Conservation (phyloP, 306 rosid species). For the Prunus dulcis region DNA sequence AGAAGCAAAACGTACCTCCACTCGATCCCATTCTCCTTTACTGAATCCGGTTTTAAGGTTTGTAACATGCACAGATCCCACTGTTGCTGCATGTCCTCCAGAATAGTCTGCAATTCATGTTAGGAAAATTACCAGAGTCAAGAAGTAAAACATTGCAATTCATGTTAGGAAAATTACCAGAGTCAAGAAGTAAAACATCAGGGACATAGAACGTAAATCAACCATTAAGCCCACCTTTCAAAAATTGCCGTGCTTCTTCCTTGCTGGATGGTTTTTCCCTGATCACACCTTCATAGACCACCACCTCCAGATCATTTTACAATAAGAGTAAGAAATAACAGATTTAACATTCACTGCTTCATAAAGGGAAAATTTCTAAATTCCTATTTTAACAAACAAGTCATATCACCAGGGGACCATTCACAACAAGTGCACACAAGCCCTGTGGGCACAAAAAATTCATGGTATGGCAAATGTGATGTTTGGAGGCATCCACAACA, state of each 20-base stretch:
- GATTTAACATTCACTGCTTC: conserved; percentile 12
- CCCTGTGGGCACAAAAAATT: conserved; percentile 11
- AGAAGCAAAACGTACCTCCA: conserved; percentile 51
- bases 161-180: neutral
- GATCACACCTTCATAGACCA: conserved; percentile 81
- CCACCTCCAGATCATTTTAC: conserved; percentile 87
- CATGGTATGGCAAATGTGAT: neutral
- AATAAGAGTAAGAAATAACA: conserved; percentile 38
- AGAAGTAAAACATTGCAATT: conserved; percentile 26
- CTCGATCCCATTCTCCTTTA: conserved; percentile 88
- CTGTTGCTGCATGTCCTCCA: conserved; percentile 78
- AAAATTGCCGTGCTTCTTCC: conserved; percentile 85
- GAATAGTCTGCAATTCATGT: conserved; percentile 67
- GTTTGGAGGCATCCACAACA: neutral
- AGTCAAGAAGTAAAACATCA: neutral
- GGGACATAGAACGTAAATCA: conserved; percentile 2
- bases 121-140: neutral
- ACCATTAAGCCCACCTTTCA: conserved; percentile 61
- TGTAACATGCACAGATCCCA: conserved; percentile 83
- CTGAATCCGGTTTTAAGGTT: conserved; percentile 86
- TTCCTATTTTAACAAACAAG: conserved; percentile 20
- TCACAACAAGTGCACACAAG: conserved; percentile 23
- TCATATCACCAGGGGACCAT: conserved; percentile 55
- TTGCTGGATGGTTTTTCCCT: conserved; percentile 93
- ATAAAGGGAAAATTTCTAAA: conserved; percentile 11